Percentiles rank a stretch among this genome's conserved stretches.
phyloP scores from a whole-genome alignment of 1,139 yeast genomes.

The Pichia sp. region DNA sequence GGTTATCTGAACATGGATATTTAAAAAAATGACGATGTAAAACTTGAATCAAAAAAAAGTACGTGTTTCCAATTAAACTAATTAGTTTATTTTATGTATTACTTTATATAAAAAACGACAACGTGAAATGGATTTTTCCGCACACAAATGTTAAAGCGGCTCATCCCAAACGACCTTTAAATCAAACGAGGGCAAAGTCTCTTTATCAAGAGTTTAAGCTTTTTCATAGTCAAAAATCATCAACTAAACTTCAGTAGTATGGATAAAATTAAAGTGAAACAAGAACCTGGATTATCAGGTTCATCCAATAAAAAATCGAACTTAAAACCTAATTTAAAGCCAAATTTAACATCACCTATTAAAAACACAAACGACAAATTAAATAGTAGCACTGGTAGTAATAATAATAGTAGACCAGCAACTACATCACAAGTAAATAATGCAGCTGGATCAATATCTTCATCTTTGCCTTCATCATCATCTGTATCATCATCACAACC shows the following conservation, averaged over 20 bases:
- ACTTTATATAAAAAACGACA: too few species aligned
- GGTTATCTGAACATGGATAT: constrained; percentile 26
- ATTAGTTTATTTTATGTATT: too few species aligned
- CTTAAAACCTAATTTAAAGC: not conserved
- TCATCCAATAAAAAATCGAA: not conserved
- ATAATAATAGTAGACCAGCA: not conserved
- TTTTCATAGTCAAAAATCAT: not conserved
- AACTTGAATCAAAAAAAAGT: not conserved
- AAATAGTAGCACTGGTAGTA: not conserved
- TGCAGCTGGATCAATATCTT: not conserved
- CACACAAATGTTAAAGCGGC: not conserved
- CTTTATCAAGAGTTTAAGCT: not conserved
- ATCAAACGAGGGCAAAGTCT: not conserved
- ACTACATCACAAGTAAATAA: not conserved
- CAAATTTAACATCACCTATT: not conserved
- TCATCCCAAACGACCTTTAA: not conserved
- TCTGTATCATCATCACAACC: not conserved
- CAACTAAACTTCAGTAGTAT: not conserved
- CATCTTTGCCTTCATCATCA: not conserved
- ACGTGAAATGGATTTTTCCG: too few species aligned
- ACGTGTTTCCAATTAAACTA: not conserved
- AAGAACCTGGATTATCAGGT: constrained; percentile 5
- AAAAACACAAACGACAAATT: not conserved
- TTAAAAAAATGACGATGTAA: constrained; percentile 11
- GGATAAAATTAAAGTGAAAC: constrained; percentile 10